Evolutionary conservation across 192 early-diverging fungal genomes (phyloP), one percentile per base, ranked within the genome.

Genomic region (Coemansia erecta): DNA sequence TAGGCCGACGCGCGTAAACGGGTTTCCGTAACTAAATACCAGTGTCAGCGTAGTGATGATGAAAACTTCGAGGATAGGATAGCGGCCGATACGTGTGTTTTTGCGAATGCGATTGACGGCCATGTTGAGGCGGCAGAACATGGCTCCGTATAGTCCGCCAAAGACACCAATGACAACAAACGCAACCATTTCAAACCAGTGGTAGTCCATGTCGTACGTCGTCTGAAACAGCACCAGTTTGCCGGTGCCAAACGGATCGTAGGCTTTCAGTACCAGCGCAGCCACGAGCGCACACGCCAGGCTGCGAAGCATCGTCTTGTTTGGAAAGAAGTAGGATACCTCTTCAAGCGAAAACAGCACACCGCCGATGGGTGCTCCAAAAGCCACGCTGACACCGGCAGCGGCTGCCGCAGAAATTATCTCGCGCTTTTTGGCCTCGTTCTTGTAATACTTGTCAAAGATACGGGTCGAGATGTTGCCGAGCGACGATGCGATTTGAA

Each of bases 361-460:
- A 4, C 94, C 95, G 39, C 96, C 96, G 60, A 98, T 94, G 0
- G 96, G 96, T 1, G 95, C 92, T 21, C 94, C 96, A 77, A 98
- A 98, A 0, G 96, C 96, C 18, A 94, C 92, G 23, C 92, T 87
- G 9, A 98, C 89, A 41, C 96, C 96, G 3, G 95, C 92, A 10
- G 94, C 93, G 2, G 93, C 87, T 0, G 93, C 85, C 11, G 94
- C 95, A 2, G 93, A 94, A 51, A 98, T 70, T 45, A 97, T 92
- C 72, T 98, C 96, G 45, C 96, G 85, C 51, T 89, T 89, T 60
- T 94, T 92, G 40, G 89, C 92, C 82, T 98, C 95, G 66, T 98
- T 98, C 42, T 85, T 83, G 60, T 87, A 85, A 66, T 93, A 98
- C 73, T 96, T 97, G 53, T 88, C 85, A 63, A 95, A 97, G 11